Conservation (phyloP, 2,329 filamentous ascomycete genomes). For the Magnaporthiopsis rhizophila region DNA sequence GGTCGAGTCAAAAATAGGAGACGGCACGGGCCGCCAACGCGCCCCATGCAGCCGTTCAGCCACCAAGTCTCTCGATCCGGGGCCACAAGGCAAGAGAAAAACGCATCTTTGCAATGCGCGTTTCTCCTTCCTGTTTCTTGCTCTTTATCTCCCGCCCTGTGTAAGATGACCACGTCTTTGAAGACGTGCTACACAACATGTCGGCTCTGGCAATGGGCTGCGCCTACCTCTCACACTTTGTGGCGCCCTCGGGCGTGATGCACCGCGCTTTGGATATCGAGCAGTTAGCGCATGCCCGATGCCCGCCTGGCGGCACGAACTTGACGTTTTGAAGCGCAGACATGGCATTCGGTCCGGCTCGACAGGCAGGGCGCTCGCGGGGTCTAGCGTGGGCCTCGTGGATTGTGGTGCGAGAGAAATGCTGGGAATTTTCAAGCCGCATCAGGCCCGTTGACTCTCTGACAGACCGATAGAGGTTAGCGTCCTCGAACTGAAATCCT, state of each 20-base stretch:
- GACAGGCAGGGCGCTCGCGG: too few species aligned
- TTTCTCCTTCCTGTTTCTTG: not conserved
- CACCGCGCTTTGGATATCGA: constrained; percentile 18
- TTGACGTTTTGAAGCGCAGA: constrained; percentile 11
- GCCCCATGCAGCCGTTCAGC: not conserved
- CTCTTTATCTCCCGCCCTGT: not conserved
- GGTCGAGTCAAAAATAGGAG: not conserved
- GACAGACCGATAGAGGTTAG: not conserved
- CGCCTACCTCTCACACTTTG: constrained; percentile 8
- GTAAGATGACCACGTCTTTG: not conserved
- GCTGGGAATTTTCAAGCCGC: not conserved
- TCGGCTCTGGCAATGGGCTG: not conserved
- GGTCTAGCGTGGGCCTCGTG: not conserved
- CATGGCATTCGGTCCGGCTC: not conserved
- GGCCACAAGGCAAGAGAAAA: not conserved
- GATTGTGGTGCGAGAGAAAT: not conserved
- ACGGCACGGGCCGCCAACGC: not conserved
- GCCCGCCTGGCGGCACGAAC: constrained; percentile 18
- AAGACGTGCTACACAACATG: not conserved
- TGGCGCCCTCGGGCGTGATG: constrained; percentile 14
- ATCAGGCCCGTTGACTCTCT: not conserved
- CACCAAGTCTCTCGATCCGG: not conserved
- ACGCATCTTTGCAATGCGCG: not conserved
- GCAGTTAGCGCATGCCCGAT: constrained; percentile 18
- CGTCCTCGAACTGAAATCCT: not conserved